Percentiles rank a stretch among this genome's conserved stretches.
phyloP scores from a whole-genome alignment of 2,329 filamentous ascomycete species.

The Dryadomyces quercus-mongolicae region DNA sequence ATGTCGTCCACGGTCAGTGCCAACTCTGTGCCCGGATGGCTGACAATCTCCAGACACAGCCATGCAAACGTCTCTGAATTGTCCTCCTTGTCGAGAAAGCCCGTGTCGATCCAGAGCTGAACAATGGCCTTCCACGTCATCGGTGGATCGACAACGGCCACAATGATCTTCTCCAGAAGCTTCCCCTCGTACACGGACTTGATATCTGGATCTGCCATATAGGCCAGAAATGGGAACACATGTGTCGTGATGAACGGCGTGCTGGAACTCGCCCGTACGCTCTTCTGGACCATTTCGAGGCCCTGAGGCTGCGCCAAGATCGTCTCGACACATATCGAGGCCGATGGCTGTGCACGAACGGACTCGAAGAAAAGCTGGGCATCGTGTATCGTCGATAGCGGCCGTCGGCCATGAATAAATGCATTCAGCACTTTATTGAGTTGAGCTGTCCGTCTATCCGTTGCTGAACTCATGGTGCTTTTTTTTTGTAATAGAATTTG shows the following conservation, averaged over 20 bases:
- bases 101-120: not conserved
- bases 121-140: slow-evolving; percentile 37
- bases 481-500: no score
- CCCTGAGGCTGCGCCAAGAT: slow-evolving; percentile 1
- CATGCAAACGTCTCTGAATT: not conserved
- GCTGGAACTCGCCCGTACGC: not conserved
- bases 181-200: slow-evolving; percentile 37
- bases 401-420: not conserved
- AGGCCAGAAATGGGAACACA: slow-evolving; percentile 20
- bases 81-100: not conserved
- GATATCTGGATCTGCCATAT: slow-evolving; percentile 28
- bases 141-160: slow-evolving; percentile 35
- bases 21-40: not conserved
- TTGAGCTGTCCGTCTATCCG: no score
- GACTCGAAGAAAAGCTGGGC: slow-evolving; percentile 1
- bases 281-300: not conserved
- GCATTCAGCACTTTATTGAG: not conserved
- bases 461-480: no score
- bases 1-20: not conserved
- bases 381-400: not conserved
- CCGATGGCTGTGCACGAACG: not conserved
- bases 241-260: not conserved
- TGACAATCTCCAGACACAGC: slow-evolving; percentile 3
- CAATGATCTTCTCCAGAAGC: slow-evolving; percentile 33
- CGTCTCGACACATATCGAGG: not conserved